Conservation (phyloP, 1,284 basidiomycete species). For the Salmacisia buchloeana region DNA sequence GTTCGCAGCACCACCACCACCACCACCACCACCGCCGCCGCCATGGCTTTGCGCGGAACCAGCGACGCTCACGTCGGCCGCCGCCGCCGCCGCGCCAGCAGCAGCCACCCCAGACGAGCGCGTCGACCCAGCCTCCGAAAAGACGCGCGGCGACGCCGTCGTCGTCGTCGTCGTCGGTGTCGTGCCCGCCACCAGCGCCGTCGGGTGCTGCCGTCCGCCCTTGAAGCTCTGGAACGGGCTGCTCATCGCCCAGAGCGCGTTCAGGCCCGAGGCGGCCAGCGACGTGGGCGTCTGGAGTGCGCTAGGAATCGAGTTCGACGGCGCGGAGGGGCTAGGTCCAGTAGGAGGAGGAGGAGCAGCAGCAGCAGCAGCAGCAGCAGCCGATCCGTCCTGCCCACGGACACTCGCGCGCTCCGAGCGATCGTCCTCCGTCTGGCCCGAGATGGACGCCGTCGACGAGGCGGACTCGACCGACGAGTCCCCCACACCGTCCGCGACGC, state of each 20-base stretch:
- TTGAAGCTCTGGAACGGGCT: slow-evolving; percentile 10
- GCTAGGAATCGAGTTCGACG: too few species aligned
- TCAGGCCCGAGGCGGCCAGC: neutral
- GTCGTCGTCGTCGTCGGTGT: too few species aligned
- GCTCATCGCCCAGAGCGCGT: slow-evolving; percentile 9
- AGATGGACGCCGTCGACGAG: neutral
- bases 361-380: neutral
- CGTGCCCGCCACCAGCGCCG: neutral
- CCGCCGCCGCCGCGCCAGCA: neutral
- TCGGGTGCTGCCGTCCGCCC: neutral
- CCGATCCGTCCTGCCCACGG: neutral
- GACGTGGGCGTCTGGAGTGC: neutral
- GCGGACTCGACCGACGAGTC: neutral
- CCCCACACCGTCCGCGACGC: neutral
- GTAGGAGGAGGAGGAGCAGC: too few species aligned
- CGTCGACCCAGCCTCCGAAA: neutral
- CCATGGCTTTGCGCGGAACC: neutral
- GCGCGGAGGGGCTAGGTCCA: too few species aligned
- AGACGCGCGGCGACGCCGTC: neutral
- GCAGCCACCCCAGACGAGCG: too few species aligned
- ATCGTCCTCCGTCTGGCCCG: neutral
- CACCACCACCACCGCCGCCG: neutral
- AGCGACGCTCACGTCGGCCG: neutral
- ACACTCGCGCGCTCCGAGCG: neutral
- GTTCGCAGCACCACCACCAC: too few species aligned